Percentiles rank a stretch among this genome's conserved stretches.
These are phyloP conservation scores for Cercospora sesami DNA, from an alignment of 2,329 filamentous ascomycete genomes.

Conservation along the genomic window DNA sequence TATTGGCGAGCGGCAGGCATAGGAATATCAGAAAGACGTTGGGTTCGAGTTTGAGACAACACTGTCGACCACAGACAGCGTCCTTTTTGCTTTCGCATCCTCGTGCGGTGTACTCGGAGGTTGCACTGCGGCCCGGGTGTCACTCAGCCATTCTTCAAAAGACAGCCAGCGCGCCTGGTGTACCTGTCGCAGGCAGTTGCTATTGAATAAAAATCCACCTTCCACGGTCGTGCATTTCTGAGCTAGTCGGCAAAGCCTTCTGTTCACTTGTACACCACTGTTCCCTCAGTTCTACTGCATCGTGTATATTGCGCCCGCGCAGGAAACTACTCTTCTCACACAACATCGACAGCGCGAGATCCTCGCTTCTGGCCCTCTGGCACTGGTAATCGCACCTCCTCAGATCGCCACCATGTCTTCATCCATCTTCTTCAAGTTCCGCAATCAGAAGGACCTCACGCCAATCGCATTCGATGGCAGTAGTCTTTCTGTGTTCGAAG, in stretches of 20 bases:
- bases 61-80: slow-evolving; percentile 1
- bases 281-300: slow-evolving; percentile 20
- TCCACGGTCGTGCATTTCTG: slow-evolving; percentile 32
- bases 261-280: slow-evolving; percentile 34
- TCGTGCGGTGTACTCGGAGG: slow-evolving; percentile 23
- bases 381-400: slow-evolving; percentile 6
- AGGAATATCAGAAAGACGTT: slow-evolving; percentile 13
- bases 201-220: slow-evolving; percentile 36
- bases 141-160: slow-evolving; percentile 19
- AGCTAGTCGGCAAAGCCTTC: slow-evolving; percentile 28
- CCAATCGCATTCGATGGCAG: slow-evolving; percentile 96
- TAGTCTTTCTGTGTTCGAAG: slow-evolving; percentile 95
- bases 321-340: slow-evolving; percentile 17
- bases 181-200: slow-evolving; percentile 35
- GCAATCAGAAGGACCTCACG: slow-evolving; percentile 93
- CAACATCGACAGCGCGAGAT: slow-evolving; percentile 12
- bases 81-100: slow-evolving; percentile 12
- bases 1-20: slow-evolving; percentile 16
- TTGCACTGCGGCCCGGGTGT: slow-evolving; percentile 21
- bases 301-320: slow-evolving; percentile 22
- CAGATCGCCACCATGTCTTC: slow-evolving; percentile 70
- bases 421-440: slow-evolving; percentile 99
- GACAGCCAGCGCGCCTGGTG: slow-evolving; percentile 17
- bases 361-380: slow-evolving; percentile 12
- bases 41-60: slow-evolving; percentile 10